Percentiles rank a stretch among this genome's conserved stretches.
These are phyloP conservation scores for Extremus antarcticus DNA, from an alignment of 495 filamentous ascomycete species.

Conservation along the genomic window DNA sequence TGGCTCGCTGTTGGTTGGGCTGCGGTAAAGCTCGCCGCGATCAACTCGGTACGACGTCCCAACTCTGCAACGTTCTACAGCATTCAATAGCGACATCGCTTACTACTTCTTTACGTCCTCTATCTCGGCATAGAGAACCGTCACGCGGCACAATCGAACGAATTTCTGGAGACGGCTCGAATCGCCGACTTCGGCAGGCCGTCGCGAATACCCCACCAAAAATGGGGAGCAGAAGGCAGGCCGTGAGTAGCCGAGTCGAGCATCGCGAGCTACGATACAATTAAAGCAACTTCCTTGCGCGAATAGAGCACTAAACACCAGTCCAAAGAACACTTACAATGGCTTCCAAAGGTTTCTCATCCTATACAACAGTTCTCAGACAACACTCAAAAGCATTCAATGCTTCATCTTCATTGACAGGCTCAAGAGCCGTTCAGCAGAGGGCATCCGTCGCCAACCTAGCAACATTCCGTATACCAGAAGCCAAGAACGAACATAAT, in stretches of 20 bases:
- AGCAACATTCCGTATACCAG: constrained; percentile 78
- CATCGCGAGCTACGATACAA: background rate
- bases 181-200: background rate
- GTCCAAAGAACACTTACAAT: background rate
- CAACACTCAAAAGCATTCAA: background rate
- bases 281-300: background rate
- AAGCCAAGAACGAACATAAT: constrained; percentile 84
- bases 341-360: background rate
- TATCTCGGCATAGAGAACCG: background rate
- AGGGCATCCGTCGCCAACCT: constrained; percentile 33
- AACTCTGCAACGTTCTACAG: background rate
- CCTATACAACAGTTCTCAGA: background rate
- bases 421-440: background rate
- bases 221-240: too few relatives aligned
- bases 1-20: constrained; percentile 61
- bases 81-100: background rate
- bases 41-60: background rate
- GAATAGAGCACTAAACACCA: background rate
- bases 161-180: background rate
- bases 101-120: background rate
- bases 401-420: background rate
- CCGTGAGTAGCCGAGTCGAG: background rate
- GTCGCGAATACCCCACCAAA: background rate
- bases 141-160: background rate
- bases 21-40: constrained; percentile 12